These are phyloP conservation scores for Cryphonectria parasitica DNA, from an alignment of 2,329 filamentous ascomycete genomes.

Conservation along the genomic window DNA sequence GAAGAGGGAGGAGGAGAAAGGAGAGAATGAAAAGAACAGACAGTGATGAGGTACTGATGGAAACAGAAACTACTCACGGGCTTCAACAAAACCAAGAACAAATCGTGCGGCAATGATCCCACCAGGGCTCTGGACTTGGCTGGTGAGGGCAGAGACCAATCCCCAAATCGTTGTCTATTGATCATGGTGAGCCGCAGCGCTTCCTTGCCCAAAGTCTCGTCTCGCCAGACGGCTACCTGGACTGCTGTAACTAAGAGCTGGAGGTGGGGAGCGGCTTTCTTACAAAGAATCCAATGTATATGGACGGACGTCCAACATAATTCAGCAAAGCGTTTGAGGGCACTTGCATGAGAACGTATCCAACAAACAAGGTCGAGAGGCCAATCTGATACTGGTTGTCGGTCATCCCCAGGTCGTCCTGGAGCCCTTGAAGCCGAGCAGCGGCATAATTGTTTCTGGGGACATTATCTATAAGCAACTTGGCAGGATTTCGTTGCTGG, in stretches of 20 bases:
- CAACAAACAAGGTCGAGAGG: conserved; percentile 35
- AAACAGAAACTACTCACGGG: conserved; percentile 20
- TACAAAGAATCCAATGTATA: conserved; percentile 44
- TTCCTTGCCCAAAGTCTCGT: neutral
- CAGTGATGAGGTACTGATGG: neutral
- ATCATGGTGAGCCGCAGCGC: neutral
- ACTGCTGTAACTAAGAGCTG: neutral
- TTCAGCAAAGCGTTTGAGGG: conserved; percentile 36
- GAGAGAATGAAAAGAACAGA: neutral
- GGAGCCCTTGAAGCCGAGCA: conserved; percentile 54
- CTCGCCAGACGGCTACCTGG: too few species aligned
- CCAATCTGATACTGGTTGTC: conserved; percentile 42
- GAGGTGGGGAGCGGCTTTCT: conserved; percentile 14
- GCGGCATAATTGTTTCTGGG: conserved; percentile 39
- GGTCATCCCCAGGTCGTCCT: conserved; percentile 40
- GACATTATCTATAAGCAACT: neutral
- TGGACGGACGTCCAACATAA: conserved; percentile 39
- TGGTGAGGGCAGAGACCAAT: conserved; percentile 37
- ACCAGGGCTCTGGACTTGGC: conserved; percentile 38
- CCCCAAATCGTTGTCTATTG: conserved; percentile 25
- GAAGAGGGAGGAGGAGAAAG: too few species aligned
- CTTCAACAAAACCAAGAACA: conserved; percentile 44
- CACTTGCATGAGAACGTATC: conserved; percentile 35
- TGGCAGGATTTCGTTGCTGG: neutral
- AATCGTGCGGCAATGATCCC: conserved; percentile 44